Conservation (phyloP, 202 grass and related monocot species). For the Schoenoplectus triqueter region DNA sequence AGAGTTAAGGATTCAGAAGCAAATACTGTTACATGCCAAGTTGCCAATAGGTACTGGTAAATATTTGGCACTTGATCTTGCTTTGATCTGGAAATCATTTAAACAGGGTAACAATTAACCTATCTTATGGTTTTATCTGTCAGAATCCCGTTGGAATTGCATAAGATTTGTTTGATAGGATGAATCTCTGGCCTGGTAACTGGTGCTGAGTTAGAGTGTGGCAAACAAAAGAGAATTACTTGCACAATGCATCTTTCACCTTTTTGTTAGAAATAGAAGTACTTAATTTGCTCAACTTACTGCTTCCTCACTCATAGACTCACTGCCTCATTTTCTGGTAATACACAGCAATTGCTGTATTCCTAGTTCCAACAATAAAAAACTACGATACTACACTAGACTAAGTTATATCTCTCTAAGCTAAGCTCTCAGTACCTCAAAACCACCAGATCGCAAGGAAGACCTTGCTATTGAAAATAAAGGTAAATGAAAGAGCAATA, state of each 20-base stretch:
- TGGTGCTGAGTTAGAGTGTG: too few species aligned
- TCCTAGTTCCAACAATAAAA: background rate
- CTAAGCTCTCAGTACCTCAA: background rate
- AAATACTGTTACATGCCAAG: background rate
- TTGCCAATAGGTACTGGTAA: background rate
- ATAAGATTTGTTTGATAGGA: background rate
- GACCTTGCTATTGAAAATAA: background rate
- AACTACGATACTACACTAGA: background rate
- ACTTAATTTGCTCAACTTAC: slow-evolving; percentile 21
- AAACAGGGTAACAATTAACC: background rate
- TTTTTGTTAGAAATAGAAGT: too few species aligned
- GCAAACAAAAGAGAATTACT: too few species aligned
- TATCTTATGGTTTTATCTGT: background rate
- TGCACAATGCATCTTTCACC: background rate
- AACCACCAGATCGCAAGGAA: background rate
- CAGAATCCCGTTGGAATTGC: background rate
- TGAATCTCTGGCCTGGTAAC: too few species aligned
- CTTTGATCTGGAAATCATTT: background rate
- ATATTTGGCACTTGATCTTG: background rate
- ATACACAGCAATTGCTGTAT: background rate
- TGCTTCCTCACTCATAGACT: background rate
- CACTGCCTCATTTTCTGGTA: background rate
- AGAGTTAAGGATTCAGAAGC: too few species aligned
- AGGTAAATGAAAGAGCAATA: background rate
- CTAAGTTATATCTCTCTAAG: background rate